A percentile compares a stretch with the other conserved stretches of the same genome.
Evolutionary conservation across 345 rosid genomes (phyloP).

Genomic region (Lumnitzera littorea): DNA sequence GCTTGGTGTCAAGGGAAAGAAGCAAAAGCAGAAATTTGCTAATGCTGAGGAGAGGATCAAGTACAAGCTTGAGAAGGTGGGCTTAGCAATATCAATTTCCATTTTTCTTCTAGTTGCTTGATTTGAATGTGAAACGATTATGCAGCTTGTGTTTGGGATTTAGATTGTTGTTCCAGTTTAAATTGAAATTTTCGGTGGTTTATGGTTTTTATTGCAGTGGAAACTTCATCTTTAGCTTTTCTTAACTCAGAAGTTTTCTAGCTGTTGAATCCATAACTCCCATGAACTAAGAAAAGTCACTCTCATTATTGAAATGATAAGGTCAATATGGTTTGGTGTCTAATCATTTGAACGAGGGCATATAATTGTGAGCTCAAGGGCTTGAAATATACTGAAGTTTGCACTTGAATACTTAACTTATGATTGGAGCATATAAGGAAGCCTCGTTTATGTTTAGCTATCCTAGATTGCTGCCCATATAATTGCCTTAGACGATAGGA

Average conservation of each 20-base stretch:
- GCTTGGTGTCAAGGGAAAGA: slow-evolving; percentile 40
- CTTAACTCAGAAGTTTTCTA: too few species aligned
- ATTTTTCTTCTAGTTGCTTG: background rate
- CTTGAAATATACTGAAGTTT: background rate
- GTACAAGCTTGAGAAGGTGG: slow-evolving; percentile 77
- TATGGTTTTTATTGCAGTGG: too few species aligned
- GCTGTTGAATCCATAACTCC: too few species aligned
- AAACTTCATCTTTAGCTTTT: too few species aligned
- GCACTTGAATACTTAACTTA: background rate
- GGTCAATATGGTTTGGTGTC: background rate
- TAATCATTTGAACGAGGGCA: background rate
- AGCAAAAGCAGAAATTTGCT: slow-evolving; percentile 47
- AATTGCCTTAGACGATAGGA: background rate
- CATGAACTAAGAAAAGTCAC: too few species aligned
- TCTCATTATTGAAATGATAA: too few species aligned
- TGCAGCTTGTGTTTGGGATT: background rate
- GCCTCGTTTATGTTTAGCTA: background rate
- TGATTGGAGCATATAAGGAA: background rate
- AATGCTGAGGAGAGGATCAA: slow-evolving; percentile 72
- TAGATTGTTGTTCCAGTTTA: background rate
- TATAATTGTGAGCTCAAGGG: too few species aligned
- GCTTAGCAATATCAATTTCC: background rate
- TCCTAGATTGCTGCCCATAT: background rate
- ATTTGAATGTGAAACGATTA: background rate
- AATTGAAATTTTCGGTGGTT: too few species aligned